Base-by-base conservation (phyloP, 345 rosid genomes). In the Firmiana major region DNA sequence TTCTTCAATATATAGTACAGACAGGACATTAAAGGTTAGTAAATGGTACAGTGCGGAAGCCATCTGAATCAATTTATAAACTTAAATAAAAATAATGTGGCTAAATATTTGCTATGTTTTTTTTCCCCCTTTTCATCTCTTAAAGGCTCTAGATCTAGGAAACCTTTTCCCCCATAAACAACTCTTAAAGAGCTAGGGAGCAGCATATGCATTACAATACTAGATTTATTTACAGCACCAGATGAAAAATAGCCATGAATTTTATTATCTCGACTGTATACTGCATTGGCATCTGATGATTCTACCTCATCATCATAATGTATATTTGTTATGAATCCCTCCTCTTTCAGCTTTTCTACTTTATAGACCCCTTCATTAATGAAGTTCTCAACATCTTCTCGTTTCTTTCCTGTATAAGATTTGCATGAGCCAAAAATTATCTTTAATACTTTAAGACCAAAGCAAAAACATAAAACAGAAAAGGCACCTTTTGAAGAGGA, bases 291-390 rank as follows among this genome's bases (percentile, higher is more conserved):
- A 62, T 48, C 6, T 74, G 28, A 59, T 74, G 26, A 48, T 75
- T 63, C 31, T 63, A 93, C 99, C 99, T 95, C 96, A 80, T 95
- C 99, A 74, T 95, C 99, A 78, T 95, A 95, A 16, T 51, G 83
- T 71, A 90, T 84, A 80, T 89, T 85, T 36, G 94, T 93, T 83
- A 95, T 90, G 81, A 90, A 87, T 69, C 99, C 97, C 79, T 89
- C 95, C 84, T 93, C 94, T 85, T 92, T 95, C 57, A 95, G 85
- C 87, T 86, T 89, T 77, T 93, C 97, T 63, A 93, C 87, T 79
- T 95, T 81, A 84, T 87, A 95, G 73, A 92, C 92, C 77, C 99
- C 99, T 79, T 89, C 93, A 81, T 91, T 90, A 57, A 95, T 88
- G 85, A 95, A 95, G 74, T 80, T 88, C 87, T 90, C 92, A 76